Base-by-base conservation (phyloP, 2,329 filamentous ascomycete species). In the Hymenoscyphus albidus region DNA sequence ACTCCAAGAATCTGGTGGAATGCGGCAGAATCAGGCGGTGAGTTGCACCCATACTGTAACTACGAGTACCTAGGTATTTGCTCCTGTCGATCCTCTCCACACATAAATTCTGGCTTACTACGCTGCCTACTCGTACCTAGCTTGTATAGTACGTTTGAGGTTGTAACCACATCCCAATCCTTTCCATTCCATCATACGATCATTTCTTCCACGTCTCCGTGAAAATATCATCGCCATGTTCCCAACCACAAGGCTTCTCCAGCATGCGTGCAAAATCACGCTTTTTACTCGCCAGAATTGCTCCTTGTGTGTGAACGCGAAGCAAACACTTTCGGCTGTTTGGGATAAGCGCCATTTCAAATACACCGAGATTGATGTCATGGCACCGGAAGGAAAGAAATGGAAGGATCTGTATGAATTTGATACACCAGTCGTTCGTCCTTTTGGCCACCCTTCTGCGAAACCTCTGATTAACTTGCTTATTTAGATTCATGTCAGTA, bases 401-500 rank as follows among this genome's bases (percentile, higher is more conserved):
- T 94, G 91, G 91, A 87, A 85, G 72, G 82, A 88, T 59, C 73
- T 92, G 0, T 94, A 94, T 74, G 90, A 93, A 64, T 91, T 93
- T 74, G 91, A 94, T 70, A 90, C 91, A 7, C 91, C 91, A 0
- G 91, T 93, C 73, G 90, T 93, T 63, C 3, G 73, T 70, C 22
- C 3, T 35, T 35, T 10, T 59, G 32, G 39, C 22, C 3, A 51
- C 22, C 9, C 2, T 58, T 57, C 9, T 59, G 13, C 35, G n/a
- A 14, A 56, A 16, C 12, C 16, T n/a, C 18, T 12, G 62, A 48
- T 32, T 59, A 62, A 62, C 35, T 57, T 1, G 40, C 9, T 10
- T 32, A n/a, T 35, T 27, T 64, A 85, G 83, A 80, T 85, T 62
- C 83, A 85, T 73, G 74, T 93, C 66, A 87, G 86, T 78, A 88